A percentile compares a stretch with the other conserved stretches of the same genome.
phyloP scores from a whole-genome alignment of 1,284 basidiomycete species.

The Trichosporon ovoides region DNA sequence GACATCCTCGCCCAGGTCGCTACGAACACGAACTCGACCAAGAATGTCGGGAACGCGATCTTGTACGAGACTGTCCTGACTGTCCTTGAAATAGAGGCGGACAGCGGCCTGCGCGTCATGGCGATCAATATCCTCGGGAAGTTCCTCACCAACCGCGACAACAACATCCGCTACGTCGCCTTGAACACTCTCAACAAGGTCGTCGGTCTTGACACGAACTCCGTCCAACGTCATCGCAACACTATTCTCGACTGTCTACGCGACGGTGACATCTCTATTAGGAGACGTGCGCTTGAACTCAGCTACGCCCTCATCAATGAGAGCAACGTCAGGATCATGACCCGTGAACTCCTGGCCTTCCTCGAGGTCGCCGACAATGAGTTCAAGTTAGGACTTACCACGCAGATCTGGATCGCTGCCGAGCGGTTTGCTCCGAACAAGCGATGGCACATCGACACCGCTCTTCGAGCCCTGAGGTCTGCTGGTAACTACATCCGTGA shows the following conservation, averaged over 20 bases:
- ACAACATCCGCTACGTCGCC: conserved; percentile 99
- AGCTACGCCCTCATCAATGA: conserved; percentile 98
- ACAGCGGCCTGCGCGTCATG: conserved; percentile 93
- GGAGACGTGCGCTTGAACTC: conserved; percentile 89
- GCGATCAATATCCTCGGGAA: conserved; percentile 99
- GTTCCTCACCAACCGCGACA: conserved; percentile 95
- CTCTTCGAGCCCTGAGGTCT: conserved; percentile 87
- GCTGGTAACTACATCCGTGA: conserved; percentile 99
- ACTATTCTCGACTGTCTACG: conserved; percentile 97
- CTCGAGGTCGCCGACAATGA: conserved; percentile 98
- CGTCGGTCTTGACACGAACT: conserved; percentile 95
- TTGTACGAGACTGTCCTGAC: conserved; percentile 97
- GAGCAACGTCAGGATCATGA: conserved; percentile 84
- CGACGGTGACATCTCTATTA: conserved; percentile 98
- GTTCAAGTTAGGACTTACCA: conserved; percentile 97
- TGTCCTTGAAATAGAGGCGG: conserved; percentile 97
- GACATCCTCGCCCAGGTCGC: conserved; percentile 97
- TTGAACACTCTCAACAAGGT: conserved; percentile 99
- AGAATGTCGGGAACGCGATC: conserved; percentile 98
- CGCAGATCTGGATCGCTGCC: conserved; percentile 92
- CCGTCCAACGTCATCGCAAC: conserved; percentile 95
- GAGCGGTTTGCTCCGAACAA: conserved; percentile 97
- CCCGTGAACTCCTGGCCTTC: conserved; percentile 89
- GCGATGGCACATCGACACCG: conserved; percentile 98
- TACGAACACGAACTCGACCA: conserved; percentile 95